Percentiles rank a stretch among this genome's conserved stretches.
Evolutionary conservation across 1,284 basidiomycete species (phyloP).

Genomic region (Pseudozyma pruni): DNA sequence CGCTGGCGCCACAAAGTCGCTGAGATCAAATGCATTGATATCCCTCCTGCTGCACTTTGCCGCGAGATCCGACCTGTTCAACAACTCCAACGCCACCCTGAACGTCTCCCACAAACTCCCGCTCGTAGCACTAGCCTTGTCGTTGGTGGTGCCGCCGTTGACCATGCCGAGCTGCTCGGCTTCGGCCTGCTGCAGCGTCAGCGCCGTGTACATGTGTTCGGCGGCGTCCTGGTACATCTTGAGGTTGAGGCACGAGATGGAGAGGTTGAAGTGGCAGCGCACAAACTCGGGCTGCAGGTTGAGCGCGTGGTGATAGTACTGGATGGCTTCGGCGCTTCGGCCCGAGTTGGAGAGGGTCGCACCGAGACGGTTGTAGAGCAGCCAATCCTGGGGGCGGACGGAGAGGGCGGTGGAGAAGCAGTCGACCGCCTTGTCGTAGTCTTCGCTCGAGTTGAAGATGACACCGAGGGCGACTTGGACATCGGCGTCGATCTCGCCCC

Average conservation of each 20-base stretch:
- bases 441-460: conserved; percentile 86
- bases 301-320: conserved; percentile 89
- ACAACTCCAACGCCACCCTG: conserved; percentile 62
- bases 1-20: conserved; percentile 48
- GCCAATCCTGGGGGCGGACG: conserved; percentile 90
- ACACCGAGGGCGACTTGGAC: conserved; percentile 95
- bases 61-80: conserved; percentile 62
- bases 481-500: conserved; percentile 76
- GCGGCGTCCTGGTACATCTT: conserved; percentile 66
- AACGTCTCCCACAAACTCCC: conserved; percentile 64
- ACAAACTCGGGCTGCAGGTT: conserved; percentile 92
- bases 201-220: conserved; percentile 64
- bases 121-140: conserved; percentile 28
- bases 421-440: conserved; percentile 90
- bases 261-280: conserved; percentile 70
- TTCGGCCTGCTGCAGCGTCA: conserved; percentile 60
- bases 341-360: conserved; percentile 92
- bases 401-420: conserved; percentile 91
- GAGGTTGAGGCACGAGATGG: conserved; percentile 63
- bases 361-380: conserved; percentile 93
- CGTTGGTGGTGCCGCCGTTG: neutral
- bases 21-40: conserved; percentile 52
- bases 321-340: conserved; percentile 81
- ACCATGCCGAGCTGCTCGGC: conserved; percentile 32
- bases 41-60: conserved; percentile 39